phyloP scores from a whole-genome alignment of 345 rosid genomes.

The Anastatica hierochuntica region DNA sequence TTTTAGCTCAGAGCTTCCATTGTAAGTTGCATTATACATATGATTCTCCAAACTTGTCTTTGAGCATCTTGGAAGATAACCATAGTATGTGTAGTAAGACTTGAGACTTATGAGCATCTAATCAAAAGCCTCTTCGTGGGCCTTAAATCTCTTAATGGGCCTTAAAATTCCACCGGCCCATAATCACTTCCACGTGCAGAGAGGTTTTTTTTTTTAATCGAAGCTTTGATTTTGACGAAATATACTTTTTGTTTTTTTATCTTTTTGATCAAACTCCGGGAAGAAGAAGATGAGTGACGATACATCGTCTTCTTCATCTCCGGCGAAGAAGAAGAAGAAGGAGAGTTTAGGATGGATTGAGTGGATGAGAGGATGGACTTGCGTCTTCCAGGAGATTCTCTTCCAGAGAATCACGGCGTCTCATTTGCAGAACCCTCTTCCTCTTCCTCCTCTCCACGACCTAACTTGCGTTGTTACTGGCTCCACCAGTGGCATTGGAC shows the following conservation, averaged over 20 bases:
- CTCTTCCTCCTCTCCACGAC: constrained; percentile 66
- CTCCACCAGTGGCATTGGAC: constrained; percentile 96
- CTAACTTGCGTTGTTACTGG: constrained; percentile 90
- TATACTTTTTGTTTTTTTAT: constrained; percentile 10
- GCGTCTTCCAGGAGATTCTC: constrained; percentile 58
- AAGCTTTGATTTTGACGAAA: constrained; percentile 22
- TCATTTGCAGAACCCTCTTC: constrained; percentile 68
- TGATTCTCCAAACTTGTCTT: no score
- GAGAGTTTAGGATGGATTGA: constrained; percentile 82
- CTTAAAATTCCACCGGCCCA: constrained; percentile 18
- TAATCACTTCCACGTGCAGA: no score
- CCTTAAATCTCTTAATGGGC: no score
- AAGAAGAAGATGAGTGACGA: constrained; percentile 18
- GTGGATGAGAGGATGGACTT: constrained; percentile 85
- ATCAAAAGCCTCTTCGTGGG: no score
- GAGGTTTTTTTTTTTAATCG: no score
- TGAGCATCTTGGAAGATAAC: no score
- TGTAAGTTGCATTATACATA: no score
- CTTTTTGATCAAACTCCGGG: constrained; percentile 16
- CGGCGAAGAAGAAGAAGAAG: constrained; percentile 33
- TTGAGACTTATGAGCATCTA: no score
- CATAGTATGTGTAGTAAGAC: no score
- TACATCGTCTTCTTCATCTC: constrained; percentile 1
- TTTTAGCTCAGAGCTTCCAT: no score
- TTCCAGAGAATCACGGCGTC: constrained; percentile 83